Percentiles rank a stretch among this genome's conserved stretches.
Conservation (phyloP, 352 stramenopile genomes). For the Globisporangium canariense region DNA sequence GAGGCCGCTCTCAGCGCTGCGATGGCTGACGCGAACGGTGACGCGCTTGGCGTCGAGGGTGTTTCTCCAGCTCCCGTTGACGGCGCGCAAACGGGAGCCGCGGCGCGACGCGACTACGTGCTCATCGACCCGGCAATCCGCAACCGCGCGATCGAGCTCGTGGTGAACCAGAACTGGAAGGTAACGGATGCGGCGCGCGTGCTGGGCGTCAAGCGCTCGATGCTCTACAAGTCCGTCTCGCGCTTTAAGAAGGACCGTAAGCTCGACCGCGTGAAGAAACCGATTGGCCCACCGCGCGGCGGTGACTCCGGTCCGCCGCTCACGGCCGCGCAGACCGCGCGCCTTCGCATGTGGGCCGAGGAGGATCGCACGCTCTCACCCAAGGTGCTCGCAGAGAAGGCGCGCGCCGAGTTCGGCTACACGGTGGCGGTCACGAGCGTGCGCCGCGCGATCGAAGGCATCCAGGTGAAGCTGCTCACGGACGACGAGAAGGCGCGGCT, state of each 20-base stretch:
- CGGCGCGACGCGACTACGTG: not conserved
- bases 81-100: too few relatives aligned
- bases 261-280: not conserved
- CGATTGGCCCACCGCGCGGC: not conserved
- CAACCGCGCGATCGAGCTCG: slow-evolving; percentile 3
- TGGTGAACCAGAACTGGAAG: slow-evolving; percentile 10
- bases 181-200: slow-evolving; percentile 1
- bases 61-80: too few relatives aligned
- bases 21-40: too few relatives aligned
- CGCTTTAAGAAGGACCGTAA: slow-evolving; percentile 1
- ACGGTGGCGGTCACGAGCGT: not conserved
- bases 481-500: slow-evolving; percentile 1
- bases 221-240: slow-evolving; percentile 4
- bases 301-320: not conserved
- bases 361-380: not conserved
- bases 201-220: slow-evolving; percentile 1
- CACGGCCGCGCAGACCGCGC: not conserved
- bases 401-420: not conserved
- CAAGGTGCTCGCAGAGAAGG: not conserved
- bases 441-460: not conserved
- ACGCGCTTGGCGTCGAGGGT: too few relatives aligned
- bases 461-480: not conserved
- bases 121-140: slow-evolving; percentile 4
- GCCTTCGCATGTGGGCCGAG: not conserved
- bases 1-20: too few relatives aligned